Conservation (phyloP, 1,284 basidiomycete genomes). For the Ceratobasidium sp. region DNA sequence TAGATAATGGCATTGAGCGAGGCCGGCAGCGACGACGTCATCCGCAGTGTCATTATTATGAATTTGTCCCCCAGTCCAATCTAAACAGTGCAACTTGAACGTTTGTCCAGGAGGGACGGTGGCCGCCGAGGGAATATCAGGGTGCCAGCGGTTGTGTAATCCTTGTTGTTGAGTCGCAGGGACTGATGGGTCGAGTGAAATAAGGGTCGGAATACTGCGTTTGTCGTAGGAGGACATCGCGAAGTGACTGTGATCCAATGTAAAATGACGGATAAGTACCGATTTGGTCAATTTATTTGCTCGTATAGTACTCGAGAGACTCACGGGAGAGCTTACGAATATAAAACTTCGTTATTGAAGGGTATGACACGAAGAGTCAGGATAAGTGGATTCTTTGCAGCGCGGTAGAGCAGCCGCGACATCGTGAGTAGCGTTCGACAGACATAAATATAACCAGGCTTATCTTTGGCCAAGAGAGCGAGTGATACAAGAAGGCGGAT, state of each 20-base stretch:
- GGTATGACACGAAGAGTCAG: neutral
- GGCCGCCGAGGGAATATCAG: conserved; percentile 68
- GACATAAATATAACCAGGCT: conserved; percentile 26
- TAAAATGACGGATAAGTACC: neutral
- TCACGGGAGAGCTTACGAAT: neutral
- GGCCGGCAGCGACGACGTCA: conserved; percentile 68
- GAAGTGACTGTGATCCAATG: neutral
- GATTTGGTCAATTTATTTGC: neutral
- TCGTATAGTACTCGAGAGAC: neutral
- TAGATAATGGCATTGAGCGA: conserved; percentile 72
- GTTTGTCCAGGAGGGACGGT: conserved; percentile 71
- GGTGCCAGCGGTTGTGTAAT: conserved; percentile 74
- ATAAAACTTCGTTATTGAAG: neutral
- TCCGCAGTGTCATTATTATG: conserved; percentile 76
- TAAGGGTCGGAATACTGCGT: conserved; percentile 33
- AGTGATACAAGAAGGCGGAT: neutral
- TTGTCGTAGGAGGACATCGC: conserved; percentile 35
- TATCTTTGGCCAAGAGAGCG: neutral
- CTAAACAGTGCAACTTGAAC: conserved; percentile 78
- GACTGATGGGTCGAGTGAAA: conserved; percentile 28
- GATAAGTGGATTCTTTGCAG: neutral
- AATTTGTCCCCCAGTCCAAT: conserved; percentile 78
- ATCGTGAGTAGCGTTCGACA: neutral
- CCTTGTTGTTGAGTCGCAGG: conserved; percentile 53
- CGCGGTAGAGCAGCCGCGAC: neutral